These are phyloP conservation scores for Penicillium pulvis DNA, from an alignment of 495 filamentous ascomycete species.

Conservation along the genomic window DNA sequence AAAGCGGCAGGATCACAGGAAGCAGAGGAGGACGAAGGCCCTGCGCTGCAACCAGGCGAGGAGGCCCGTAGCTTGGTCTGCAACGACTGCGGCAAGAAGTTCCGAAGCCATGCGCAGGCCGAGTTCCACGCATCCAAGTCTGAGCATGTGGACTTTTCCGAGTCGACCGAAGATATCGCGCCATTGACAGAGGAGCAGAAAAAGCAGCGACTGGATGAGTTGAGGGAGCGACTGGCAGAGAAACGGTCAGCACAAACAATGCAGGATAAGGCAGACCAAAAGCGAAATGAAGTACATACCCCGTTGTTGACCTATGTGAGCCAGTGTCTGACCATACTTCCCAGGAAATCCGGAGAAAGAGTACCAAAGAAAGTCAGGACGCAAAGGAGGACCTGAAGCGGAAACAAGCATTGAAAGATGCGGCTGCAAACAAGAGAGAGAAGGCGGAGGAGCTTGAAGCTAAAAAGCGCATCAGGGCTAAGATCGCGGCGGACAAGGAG, in stretches of 20 bases:
- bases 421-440: slow-evolving; percentile 78
- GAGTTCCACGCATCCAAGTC: slow-evolving; percentile 90
- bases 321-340: slow-evolving; percentile 3
- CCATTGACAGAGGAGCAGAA: slow-evolving; percentile 93
- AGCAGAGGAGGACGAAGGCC: slow-evolving; percentile 56
- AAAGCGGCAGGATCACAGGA: slow-evolving; percentile 42
- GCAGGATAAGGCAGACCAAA: slow-evolving; percentile 79
- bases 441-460: slow-evolving; percentile 86
- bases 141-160: slow-evolving; percentile 86
- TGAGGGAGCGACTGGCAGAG: slow-evolving; percentile 69
- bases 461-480: slow-evolving; percentile 83
- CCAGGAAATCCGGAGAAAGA: slow-evolving; percentile 84
- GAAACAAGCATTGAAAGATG: slow-evolving; percentile 90
- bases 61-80: slow-evolving; percentile 70
- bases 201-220: slow-evolving; percentile 71
- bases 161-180: slow-evolving; percentile 88
- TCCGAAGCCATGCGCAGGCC: slow-evolving; percentile 76
- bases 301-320: not conserved
- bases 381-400: slow-evolving; percentile 79
- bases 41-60: slow-evolving; percentile 62
- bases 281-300: slow-evolving; percentile 77
- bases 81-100: slow-evolving; percentile 91
- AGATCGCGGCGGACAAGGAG: slow-evolving; percentile 89
- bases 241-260: slow-evolving; percentile 71
- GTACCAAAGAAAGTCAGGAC: slow-evolving; percentile 75